phyloP scores from a whole-genome alignment of 495 filamentous ascomycete genomes.

The Bathelium albidoporum region DNA sequence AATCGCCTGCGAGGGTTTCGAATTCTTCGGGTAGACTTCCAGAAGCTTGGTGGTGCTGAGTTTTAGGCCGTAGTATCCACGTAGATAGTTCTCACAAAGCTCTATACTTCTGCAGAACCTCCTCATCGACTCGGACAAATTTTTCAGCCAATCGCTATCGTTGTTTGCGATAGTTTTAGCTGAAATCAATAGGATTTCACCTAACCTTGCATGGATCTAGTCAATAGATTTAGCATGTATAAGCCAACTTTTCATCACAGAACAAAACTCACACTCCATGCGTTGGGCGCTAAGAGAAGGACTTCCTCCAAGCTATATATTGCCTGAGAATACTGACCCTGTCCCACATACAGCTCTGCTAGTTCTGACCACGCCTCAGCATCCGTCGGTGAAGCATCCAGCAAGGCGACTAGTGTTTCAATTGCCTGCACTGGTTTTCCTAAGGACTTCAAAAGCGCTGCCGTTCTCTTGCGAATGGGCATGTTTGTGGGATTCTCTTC shows the following conservation, averaged over 20 bases:
- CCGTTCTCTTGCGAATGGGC: constrained; percentile 74
- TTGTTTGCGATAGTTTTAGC: constrained; percentile 37
- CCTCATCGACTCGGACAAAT: constrained; percentile 60
- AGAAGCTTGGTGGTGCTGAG: constrained; percentile 33
- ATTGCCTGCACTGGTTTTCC: constrained; percentile 61
- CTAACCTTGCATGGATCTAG: constrained; percentile 78
- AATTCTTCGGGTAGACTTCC: constrained; percentile 12
- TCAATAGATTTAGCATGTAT: neutral
- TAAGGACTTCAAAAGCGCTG: constrained; percentile 68
- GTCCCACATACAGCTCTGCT: constrained; percentile 67
- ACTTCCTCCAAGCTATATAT: constrained; percentile 87
- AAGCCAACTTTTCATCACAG: neutral
- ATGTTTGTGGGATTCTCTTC: constrained; percentile 69
- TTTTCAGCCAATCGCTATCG: constrained; percentile 35
- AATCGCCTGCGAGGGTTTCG: constrained; percentile 19
- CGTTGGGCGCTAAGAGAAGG: constrained; percentile 75
- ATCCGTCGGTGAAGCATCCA: constrained; percentile 80
- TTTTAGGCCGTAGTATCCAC: constrained; percentile 85
- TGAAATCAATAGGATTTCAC: constrained; percentile 68
- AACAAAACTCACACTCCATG: constrained; percentile 69
- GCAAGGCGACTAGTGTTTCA: constrained; percentile 56
- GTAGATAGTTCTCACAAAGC: constrained; percentile 82
- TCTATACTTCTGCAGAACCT: constrained; percentile 85
- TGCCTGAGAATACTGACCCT: constrained; percentile 69
- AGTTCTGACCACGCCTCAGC: constrained; percentile 92